Evolutionary conservation across 2,329 filamentous ascomycete genomes (phyloP).

Genomic region (Curvularia lunata): DNA sequence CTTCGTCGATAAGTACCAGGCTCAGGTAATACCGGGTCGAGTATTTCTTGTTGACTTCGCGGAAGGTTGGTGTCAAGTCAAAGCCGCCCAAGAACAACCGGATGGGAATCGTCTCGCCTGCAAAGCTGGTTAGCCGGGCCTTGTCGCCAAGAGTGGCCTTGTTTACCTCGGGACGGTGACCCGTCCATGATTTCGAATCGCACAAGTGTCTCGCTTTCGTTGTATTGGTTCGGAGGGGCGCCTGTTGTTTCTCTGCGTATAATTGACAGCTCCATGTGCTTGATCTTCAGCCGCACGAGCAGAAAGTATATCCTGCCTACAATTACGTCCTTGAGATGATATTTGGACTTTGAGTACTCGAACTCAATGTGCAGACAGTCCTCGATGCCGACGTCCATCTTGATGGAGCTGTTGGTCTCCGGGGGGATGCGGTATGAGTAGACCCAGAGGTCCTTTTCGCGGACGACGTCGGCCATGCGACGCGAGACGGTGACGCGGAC

Average conservation of each 20-base stretch:
- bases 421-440: constrained; percentile 98
- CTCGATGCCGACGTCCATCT: constrained; percentile 99
- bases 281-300: constrained; percentile 96
- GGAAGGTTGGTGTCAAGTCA: constrained; percentile 96
- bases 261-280: constrained; percentile 99
- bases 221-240: constrained; percentile 97
- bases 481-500: constrained; percentile 94
- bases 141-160: neutral
- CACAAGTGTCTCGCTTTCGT: constrained; percentile 97
- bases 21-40: constrained; percentile 98
- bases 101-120: constrained; percentile 91
- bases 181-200: constrained; percentile 99
- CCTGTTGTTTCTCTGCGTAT: constrained; percentile 97
- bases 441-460: constrained; percentile 99
- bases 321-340: constrained; percentile 98
- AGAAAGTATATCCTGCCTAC: constrained; percentile 98
- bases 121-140: constrained; percentile 27
- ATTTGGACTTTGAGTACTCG: constrained; percentile 99
- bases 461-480: constrained; percentile 96
- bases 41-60: constrained; percentile 99
- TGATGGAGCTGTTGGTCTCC: constrained; percentile 97
- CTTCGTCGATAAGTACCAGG: constrained; percentile 93
- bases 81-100: constrained; percentile 96
- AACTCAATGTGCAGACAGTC: constrained; percentile 99
- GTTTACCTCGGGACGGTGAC: constrained; percentile 87